Evolutionary conservation across 345 rosid genomes (phyloP), one percentile per base, ranked within the genome.

Genomic region (Arabis alpina): DNA sequence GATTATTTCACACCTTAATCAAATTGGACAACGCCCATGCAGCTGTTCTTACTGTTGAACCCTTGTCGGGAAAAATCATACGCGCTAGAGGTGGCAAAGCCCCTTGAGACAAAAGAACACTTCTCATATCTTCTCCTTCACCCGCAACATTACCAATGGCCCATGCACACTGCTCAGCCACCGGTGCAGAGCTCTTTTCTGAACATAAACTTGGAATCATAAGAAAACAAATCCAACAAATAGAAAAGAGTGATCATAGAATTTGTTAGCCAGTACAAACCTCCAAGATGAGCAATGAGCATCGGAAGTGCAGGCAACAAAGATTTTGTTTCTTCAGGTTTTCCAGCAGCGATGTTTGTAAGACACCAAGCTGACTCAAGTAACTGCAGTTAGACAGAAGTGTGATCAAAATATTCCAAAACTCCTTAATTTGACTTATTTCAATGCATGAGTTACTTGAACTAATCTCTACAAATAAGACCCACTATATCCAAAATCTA

Each of bases 281-380:
- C 98, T 81, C 97, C 99, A 74, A 92, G 81, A 77, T 89, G 98
- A 72, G 96, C 92, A 84, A 92, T 82, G 50, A 94, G 96, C 86
- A 94, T 77, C 0, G 98, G 98, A 70, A 94, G 72, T 8, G 93
- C 91, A 75, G 97, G 93, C 76, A 89, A 66, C 49, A 94, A 71
- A 62, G 98, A 86, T 72, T 86, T 92, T 57, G 98, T 91, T 83
- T 94, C 98, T 69, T 92, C 99, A 23, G 89, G 89, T 77, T 85
- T 82, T 77, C 99, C 99, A 28, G 98, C 96, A 23, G 99, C 99
- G 8, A 94, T 94, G 66, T 94, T 94, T 64, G 98, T 94, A 36
- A 94, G 97, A 77, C 99, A 89, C 98, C 97, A 91, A 50, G 98
- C 96, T 61, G 97, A 87, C 88, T 92, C 98, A 66, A 94, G 92